Conservation (phyloP, 192 early-diverging fungal genomes). For the Rhizoclosmatium globosum region DNA sequence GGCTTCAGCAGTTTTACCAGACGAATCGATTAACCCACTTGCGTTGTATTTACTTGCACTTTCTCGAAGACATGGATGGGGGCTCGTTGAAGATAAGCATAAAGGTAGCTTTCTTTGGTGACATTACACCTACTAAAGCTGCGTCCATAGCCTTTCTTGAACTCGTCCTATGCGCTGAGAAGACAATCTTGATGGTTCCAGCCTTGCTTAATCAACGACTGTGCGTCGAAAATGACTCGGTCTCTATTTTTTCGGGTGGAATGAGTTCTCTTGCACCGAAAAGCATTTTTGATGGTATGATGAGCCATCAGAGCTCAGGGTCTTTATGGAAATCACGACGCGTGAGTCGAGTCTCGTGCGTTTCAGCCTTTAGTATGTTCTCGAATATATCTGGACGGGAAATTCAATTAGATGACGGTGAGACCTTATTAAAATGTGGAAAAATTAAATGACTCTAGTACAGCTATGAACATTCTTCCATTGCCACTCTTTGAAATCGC, state of each 20-base stretch:
- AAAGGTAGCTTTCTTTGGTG: background rate
- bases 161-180: slow-evolving; percentile 8
- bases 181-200: slow-evolving; percentile 13
- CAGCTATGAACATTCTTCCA: slow-evolving; percentile 36
- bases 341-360: background rate
- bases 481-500: slow-evolving; percentile 46
- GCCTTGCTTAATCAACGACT: background rate
- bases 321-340: background rate
- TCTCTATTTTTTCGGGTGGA: background rate
- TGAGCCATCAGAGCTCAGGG: background rate
- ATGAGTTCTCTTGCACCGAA: background rate
- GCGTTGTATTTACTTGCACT: slow-evolving; percentile 41
- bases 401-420: background rate
- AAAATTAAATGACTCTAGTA: background rate
- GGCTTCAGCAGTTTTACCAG: background rate
- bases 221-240: background rate
- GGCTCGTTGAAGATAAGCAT: slow-evolving; percentile 26
- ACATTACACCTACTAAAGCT: background rate
- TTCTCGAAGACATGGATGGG: slow-evolving; percentile 46
- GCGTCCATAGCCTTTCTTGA: slow-evolving; percentile 19
- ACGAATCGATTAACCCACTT: slow-evolving; percentile 30
- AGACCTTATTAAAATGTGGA: background rate
- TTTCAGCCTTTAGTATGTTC: background rate
- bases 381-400: background rate
- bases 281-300: background rate